phyloP scores from a whole-genome alignment of 2,329 filamentous ascomycete genomes.

The Xylaria sp. region DNA sequence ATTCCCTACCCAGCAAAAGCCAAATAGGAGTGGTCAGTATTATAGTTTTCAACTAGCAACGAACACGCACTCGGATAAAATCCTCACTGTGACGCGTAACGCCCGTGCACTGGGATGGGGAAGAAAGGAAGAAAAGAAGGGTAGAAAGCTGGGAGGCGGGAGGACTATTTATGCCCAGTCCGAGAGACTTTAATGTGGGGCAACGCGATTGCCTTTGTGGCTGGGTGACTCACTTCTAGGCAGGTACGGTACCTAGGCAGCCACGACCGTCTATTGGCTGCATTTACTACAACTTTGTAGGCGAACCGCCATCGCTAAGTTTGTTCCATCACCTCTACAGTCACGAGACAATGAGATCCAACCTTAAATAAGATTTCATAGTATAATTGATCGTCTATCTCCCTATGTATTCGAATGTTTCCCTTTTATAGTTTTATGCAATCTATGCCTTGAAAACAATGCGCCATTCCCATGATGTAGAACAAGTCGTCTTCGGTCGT shows the following conservation, averaged over 20 bases:
- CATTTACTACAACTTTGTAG: too few relatives aligned
- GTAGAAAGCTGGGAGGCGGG: background rate
- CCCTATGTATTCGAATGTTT: background rate
- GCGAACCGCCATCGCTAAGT: background rate
- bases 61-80: conserved; percentile 80
- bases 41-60: conserved; percentile 91
- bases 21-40: conserved; percentile 77
- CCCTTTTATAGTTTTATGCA: background rate
- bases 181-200: background rate
- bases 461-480: conserved; percentile 26
- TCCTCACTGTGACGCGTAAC: conserved; percentile 87
- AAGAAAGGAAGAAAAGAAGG: conserved; percentile 38
- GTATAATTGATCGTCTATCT: background rate
- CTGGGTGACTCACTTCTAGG: background rate
- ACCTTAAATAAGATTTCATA: background rate
- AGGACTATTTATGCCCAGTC: conserved; percentile 33
- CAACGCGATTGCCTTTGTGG: background rate
- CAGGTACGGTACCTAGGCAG: too few relatives aligned
- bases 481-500: background rate
- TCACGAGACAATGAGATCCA: background rate
- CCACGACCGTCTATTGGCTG: background rate
- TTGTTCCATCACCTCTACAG: background rate
- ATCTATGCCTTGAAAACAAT: conserved; percentile 12
- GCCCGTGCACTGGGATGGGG: conserved; percentile 76
- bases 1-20: conserved; percentile 77